Percentiles rank a stretch among this genome's conserved stretches.
phyloP scores from a whole-genome alignment of 257 asterid genomes.

The Ilex aquifolium region DNA sequence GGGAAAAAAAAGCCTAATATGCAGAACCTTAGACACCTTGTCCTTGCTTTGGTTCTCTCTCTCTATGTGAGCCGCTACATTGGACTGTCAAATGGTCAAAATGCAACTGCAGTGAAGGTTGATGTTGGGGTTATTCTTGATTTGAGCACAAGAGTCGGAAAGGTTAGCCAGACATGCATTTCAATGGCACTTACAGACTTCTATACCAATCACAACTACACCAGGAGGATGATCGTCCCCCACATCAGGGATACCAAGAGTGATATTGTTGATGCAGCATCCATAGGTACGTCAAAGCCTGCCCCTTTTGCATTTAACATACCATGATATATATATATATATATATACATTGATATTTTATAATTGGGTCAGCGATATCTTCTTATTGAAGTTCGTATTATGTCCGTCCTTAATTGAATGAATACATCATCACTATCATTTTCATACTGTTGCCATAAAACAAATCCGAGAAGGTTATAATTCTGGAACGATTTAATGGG shows the following conservation, averaged over 20 bases:
- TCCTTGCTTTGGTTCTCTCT: neutral
- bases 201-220: slow-evolving; percentile 11
- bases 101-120: neutral
- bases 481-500: neutral
- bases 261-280: slow-evolving; percentile 39
- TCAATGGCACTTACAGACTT: neutral
- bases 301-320: neutral
- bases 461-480: too few species aligned
- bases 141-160: neutral
- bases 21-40: neutral
- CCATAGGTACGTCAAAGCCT: slow-evolving; percentile 26
- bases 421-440: too few species aligned
- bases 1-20: too few species aligned
- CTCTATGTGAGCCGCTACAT: neutral
- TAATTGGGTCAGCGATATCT: neutral
- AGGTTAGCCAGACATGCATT: neutral
- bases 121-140: neutral
- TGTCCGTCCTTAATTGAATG: neutral
- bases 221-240: slow-evolving; percentile 29
- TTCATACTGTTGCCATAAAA: too few species aligned
- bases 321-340: too few species aligned
- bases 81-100: neutral
- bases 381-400: too few species aligned
- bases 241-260: slow-evolving; percentile 35
- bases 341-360: too few species aligned